Evolutionary conservation across 75 land plant species (phyloP).

Genomic region (Azolla pinnata): DNA sequence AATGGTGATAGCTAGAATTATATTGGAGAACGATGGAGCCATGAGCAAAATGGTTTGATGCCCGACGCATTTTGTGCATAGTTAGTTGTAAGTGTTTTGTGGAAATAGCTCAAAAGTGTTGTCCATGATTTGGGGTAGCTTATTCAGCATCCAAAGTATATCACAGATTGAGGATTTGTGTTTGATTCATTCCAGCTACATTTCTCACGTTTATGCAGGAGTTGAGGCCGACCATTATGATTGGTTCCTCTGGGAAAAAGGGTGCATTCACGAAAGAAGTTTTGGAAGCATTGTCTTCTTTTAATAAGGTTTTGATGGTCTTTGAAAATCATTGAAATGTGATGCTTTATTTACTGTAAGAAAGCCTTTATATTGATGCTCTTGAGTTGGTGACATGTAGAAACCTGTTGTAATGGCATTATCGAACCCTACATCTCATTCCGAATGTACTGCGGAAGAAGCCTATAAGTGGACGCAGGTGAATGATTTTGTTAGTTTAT

Average conservation of each 20-base stretch:
- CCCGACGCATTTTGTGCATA: too few relatives aligned
- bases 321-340: too few relatives aligned
- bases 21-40: too few relatives aligned
- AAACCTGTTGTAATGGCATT: slow-evolving; percentile 32
- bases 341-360: too few relatives aligned
- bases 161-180: too few relatives aligned
- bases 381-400: slow-evolving; percentile 6
- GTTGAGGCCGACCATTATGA: slow-evolving; percentile 23
- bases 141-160: too few relatives aligned
- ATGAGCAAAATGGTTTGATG: too few relatives aligned
- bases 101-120: too few relatives aligned
- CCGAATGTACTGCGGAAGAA: slow-evolving; percentile 36
- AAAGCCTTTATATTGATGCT: background rate
- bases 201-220: slow-evolving; percentile 21
- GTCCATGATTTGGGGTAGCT: too few relatives aligned
- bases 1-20: too few relatives aligned
- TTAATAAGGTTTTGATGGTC: slow-evolving; percentile 28
- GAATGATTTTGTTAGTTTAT: background rate
- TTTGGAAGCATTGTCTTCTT: slow-evolving; percentile 24
- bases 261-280: slow-evolving; percentile 35
- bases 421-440: slow-evolving; percentile 29
- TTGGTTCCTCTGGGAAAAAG: slow-evolving; percentile 25
- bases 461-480: slow-evolving; percentile 34
- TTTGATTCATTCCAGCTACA: too few relatives aligned
- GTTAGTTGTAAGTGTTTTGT: too few relatives aligned